These are phyloP conservation scores for Boletus huronensis DNA, from an alignment of 768 basidiomycete genomes.

Conservation along the genomic window DNA sequence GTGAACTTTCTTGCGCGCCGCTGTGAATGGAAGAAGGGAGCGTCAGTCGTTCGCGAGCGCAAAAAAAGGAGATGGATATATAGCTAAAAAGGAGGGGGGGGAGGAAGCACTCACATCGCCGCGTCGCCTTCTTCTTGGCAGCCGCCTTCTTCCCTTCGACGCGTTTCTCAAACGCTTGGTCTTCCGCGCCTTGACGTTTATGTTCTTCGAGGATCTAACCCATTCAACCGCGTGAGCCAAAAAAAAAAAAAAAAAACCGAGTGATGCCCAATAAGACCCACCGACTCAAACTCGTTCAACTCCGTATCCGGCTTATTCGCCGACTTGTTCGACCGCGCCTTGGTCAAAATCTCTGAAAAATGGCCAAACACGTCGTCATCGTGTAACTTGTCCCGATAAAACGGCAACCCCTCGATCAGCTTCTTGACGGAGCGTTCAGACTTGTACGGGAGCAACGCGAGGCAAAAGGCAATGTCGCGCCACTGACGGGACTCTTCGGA, in stretches of 20 bases:
- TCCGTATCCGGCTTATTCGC: conserved; percentile 92
- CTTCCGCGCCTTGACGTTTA: conserved; percentile 83
- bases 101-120: conserved; percentile 35
- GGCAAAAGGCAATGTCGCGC: conserved; percentile 95
- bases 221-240: not conserved
- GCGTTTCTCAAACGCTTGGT: conserved; percentile 84
- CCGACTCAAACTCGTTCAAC: conserved; percentile 91
- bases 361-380: conserved; percentile 75
- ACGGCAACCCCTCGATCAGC: conserved; percentile 86
- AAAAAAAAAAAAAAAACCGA: not conserved
- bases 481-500: conserved; percentile 90
- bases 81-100: too few species aligned
- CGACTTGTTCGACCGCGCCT: conserved; percentile 89
- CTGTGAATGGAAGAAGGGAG: conserved; percentile 1
- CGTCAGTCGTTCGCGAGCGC: not conserved
- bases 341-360: conserved; percentile 88
- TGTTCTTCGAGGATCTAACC: conserved; percentile 79
- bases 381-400: conserved; percentile 95
- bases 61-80: too few species aligned
- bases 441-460: conserved; percentile 94
- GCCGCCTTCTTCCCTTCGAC: conserved; percentile 80
- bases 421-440: conserved; percentile 96
- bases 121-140: conserved; percentile 68
- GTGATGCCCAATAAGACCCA: conserved; percentile 24
- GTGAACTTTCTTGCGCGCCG: conserved; percentile 30